phyloP scores from a whole-genome alignment of 768 basidiomycete genomes.

The Pisolithus marmoratus region DNA sequence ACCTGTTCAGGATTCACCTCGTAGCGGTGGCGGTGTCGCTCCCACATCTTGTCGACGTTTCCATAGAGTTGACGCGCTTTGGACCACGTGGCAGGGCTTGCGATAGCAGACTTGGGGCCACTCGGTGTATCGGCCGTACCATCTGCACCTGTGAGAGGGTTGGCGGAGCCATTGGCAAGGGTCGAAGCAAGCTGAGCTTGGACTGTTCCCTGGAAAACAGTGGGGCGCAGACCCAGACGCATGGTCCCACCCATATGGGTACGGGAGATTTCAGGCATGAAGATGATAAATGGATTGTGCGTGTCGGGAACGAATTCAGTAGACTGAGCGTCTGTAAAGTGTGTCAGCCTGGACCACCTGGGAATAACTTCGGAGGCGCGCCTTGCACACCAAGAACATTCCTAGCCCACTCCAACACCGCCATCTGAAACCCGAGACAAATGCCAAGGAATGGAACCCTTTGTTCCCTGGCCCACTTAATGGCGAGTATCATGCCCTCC shows the following conservation, averaged over 20 bases:
- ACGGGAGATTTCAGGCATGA: slow-evolving; percentile 98
- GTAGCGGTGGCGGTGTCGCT: slow-evolving; percentile 92
- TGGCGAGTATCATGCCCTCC: slow-evolving; percentile 97
- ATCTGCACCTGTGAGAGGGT: slow-evolving; percentile 2
- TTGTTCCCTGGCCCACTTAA: slow-evolving; percentile 94
- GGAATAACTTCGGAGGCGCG: slow-evolving; percentile 26
- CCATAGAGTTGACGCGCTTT: slow-evolving; percentile 78
- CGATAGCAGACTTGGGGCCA: slow-evolving; percentile 5
- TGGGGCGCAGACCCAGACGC: slow-evolving; percentile 97
- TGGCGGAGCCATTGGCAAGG: slow-evolving; percentile 8
- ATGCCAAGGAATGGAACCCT: slow-evolving; percentile 94
- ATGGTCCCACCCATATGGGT: slow-evolving; percentile 99
- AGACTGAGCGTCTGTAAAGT: slow-evolving; percentile 68
- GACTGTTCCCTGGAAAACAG: slow-evolving; percentile 63
- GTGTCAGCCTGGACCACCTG: not conserved
- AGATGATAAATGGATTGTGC: slow-evolving; percentile 75
- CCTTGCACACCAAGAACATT: slow-evolving; percentile 70
- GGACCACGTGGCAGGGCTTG: slow-evolving; percentile 60
- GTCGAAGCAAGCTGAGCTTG: slow-evolving; percentile 5
- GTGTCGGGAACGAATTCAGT: slow-evolving; percentile 67
- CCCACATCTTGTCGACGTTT: slow-evolving; percentile 79
- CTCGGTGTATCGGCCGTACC: not conserved
- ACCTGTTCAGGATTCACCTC: slow-evolving; percentile 94
- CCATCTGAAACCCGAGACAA: slow-evolving; percentile 96
- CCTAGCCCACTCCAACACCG: slow-evolving; percentile 92